Base-by-base conservation (phyloP, 306 rosid species). In the Glycyrrhiza uralensis region DNA sequence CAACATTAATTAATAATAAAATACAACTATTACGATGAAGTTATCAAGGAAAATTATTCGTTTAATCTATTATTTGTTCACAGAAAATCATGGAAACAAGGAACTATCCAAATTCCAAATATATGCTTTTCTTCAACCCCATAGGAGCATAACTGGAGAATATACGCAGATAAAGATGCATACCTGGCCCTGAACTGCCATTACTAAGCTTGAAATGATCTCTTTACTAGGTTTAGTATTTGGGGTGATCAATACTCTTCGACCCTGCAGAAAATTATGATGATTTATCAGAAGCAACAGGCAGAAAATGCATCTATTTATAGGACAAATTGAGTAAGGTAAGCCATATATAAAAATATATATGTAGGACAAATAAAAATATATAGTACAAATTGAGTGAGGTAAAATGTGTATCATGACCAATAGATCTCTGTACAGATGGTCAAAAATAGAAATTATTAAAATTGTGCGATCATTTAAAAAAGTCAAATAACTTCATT, bases 161-260 rank as follows among this genome's bases (percentile, higher is more conserved):
- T 46, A 51, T 22, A 54, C 57, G 42, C 1, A 19, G n/a, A 76
- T 29, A 70, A 42, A 80, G 69, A 41, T 51, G 52, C 66, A 57
- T 78, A 91, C 99, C 90, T 89, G 88, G 33, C 99, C 99, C 51
- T 76, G 83, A 52, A 95, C 96, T 39, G 93, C 90, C 75, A 72
- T 88, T 12, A 87, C 92, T 85, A 95, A 83, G 38, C 79, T 81
- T 44, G 89, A 85, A 63, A 95, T 73, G 19, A 77, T 83, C 74
- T 87, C 99, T 81, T 72, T 89, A 66, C 92, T 87, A 13, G 99
- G 99, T 72, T 91, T 91, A 45, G 89, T 85, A 72, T 80, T 91
- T 67, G 92, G 88, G 69, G 97, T 95, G 83, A 89, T 76, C 81
- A 89, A 84, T 64, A 91, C 96, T 80, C 83, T 87, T 71, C 79